Conservation (phyloP, 2,329 filamentous ascomycete species). For the Elsinoe necatrix region DNA sequence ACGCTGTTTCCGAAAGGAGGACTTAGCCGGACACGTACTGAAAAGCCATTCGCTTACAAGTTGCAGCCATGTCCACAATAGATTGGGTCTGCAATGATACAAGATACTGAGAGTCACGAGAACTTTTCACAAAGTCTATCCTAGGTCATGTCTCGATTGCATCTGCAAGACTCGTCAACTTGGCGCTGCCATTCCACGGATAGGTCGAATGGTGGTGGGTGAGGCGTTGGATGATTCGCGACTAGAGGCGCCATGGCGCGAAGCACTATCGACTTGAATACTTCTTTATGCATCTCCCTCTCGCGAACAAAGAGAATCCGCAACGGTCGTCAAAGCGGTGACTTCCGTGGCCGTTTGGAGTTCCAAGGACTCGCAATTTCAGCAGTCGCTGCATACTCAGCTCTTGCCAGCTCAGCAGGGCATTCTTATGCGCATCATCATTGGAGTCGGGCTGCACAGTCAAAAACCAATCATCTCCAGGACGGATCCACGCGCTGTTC, state of each 20-base stretch:
- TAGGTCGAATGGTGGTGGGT: conserved; percentile 5
- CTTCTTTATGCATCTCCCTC: neutral
- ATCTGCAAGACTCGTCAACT: neutral
- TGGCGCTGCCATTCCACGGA: neutral
- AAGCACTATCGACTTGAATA: conserved; percentile 7
- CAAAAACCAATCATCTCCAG: neutral
- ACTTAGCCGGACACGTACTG: conserved; percentile 2
- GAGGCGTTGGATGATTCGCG: conserved; percentile 7
- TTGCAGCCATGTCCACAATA: conserved; percentile 6
- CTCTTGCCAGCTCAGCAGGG: neutral
- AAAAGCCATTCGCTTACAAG: neutral
- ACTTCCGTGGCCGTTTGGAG: neutral
- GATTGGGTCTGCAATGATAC: conserved; percentile 3
- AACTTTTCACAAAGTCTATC: neutral
- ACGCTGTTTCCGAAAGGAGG: neutral
- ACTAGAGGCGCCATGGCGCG: conserved; percentile 1
- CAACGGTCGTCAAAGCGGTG: conserved; percentile 6
- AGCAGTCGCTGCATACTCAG: neutral
- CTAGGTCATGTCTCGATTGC: neutral
- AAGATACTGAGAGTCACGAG: conserved; percentile 5
- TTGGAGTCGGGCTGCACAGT: neutral
- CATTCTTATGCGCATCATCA: neutral
- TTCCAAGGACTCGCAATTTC: conserved; percentile 6
- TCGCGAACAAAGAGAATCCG: neutral
- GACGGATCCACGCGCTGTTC: neutral